These are phyloP conservation scores for Cladosporium sphaerospermum DNA, from an alignment of 2,329 filamentous ascomycete species.

Conservation along the genomic window DNA sequence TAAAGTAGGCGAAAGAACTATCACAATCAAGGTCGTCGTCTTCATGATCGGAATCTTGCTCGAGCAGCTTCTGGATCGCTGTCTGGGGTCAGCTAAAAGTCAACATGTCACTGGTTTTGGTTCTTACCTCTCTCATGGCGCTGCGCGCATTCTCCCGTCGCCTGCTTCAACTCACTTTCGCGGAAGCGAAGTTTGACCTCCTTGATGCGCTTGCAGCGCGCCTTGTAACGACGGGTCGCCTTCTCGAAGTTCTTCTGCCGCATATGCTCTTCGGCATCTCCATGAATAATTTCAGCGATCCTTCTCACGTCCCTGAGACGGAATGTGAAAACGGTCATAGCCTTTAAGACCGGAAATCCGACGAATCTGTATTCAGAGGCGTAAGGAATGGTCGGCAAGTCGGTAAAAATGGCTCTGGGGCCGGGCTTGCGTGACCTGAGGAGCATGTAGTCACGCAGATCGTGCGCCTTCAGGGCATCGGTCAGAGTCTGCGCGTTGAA, in stretches of 20 bases:
- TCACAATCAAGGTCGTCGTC: too few relatives aligned
- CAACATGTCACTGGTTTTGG: too few relatives aligned
- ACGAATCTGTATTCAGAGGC: neutral
- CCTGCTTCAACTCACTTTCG: neutral
- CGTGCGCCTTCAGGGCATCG: slow-evolving; percentile 7
- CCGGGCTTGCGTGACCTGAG: slow-evolving; percentile 14
- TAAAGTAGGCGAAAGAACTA: too few relatives aligned
- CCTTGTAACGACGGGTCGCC: neutral
- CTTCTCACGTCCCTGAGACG: slow-evolving; percentile 3
- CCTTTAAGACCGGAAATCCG: neutral
- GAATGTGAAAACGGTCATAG: slow-evolving; percentile 9
- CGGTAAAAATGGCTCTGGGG: slow-evolving; percentile 10
- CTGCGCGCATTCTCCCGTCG: neutral
- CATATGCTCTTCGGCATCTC: slow-evolving; percentile 11
- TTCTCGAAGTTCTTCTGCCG: neutral
- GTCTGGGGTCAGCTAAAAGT: too few relatives aligned
- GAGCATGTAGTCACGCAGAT: slow-evolving; percentile 15
- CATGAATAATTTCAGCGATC: slow-evolving; percentile 14
- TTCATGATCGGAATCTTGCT: too few relatives aligned
- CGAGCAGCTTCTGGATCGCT: too few relatives aligned
- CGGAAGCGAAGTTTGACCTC: neutral
- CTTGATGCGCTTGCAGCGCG: neutral
- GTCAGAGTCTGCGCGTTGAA: slow-evolving; percentile 4
- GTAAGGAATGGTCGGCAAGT: slow-evolving; percentile 13
- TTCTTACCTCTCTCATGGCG: slow-evolving; percentile 12